Evolutionary conservation across 306 rosid species (phyloP).

Genomic region (Citrullus colocynthis): DNA sequence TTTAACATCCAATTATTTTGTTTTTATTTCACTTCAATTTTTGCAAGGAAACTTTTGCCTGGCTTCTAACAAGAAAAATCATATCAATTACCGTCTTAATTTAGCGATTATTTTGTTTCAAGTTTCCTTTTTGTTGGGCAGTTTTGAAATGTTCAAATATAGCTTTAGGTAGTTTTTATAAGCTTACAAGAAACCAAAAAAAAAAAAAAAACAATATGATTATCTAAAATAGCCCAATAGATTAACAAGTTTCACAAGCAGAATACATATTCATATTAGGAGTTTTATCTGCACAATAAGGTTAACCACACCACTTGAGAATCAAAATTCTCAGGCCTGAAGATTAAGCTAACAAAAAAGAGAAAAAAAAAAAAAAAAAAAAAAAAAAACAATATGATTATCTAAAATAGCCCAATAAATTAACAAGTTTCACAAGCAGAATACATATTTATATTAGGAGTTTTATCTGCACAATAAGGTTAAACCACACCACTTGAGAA

Average conservation of each 20-base stretch:
- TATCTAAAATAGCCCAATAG: not conserved
- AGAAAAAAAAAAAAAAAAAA: no score
- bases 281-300: constrained; percentile 2
- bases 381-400: not conserved
- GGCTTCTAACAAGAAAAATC: no score
- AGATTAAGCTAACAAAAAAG: not conserved
- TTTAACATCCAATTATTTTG: not conserved
- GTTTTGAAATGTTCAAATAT: no score
- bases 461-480: constrained; percentile 3
- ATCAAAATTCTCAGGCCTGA: not conserved
- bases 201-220: not conserved
- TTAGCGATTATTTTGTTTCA: no score
- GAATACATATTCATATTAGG: not conserved
- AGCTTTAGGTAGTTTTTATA: not conserved
- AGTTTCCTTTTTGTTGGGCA: no score
- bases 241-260: not conserved
- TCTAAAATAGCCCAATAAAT: not conserved
- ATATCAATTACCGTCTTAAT: no score
- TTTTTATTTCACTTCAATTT: not conserved
- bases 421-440: not conserved
- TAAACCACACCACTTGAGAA: not conserved
- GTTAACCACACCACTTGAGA: not conserved
- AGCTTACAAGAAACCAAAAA: no score
- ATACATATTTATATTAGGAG: constrained; percentile 1
- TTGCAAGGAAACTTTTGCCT: no score